A percentile compares a stretch with the other conserved stretches of the same genome.
Evolutionary conservation across 768 basidiomycete species (phyloP).

Genomic region (Phallus indusiatus): DNA sequence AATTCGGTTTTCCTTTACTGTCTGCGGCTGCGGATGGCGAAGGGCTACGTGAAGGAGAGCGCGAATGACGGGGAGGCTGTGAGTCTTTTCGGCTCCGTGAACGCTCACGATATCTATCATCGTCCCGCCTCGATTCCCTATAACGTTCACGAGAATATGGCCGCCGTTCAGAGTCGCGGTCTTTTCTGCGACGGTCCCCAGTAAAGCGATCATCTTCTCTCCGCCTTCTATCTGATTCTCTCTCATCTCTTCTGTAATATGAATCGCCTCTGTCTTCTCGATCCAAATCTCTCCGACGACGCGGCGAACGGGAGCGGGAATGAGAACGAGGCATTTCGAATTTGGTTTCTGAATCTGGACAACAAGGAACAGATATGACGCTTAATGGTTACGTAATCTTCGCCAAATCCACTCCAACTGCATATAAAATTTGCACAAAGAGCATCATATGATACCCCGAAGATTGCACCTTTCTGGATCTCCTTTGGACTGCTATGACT

Average conservation of each 20-base stretch:
- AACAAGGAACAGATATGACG: neutral
- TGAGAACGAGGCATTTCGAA: constrained; percentile 8
- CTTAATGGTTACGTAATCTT: neutral
- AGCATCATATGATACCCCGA: neutral
- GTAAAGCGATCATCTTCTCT: constrained; percentile 8
- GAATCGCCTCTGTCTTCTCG: constrained; percentile 7
- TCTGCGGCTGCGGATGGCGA: constrained; percentile 19
- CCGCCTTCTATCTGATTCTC: constrained; percentile 9
- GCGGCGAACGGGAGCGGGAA: constrained; percentile 13
- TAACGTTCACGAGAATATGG: neutral
- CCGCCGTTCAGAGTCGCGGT: constrained; percentile 7
- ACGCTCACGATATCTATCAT: neutral
- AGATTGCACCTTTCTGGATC: neutral
- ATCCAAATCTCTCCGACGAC: constrained; percentile 3
- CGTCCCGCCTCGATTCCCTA: neutral
- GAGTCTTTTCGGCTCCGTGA: constrained; percentile 7
- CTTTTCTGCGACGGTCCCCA: constrained; percentile 4
- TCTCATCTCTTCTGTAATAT: constrained; percentile 8
- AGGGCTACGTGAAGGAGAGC: constrained; percentile 36
- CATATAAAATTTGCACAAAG: too few species aligned
- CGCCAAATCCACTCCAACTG: neutral
- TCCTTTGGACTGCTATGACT: neutral
- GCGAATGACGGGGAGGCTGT: constrained; percentile 23
- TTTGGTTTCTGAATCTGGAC: neutral
- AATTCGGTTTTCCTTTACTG: constrained; percentile 81